Percentiles rank a stretch among this genome's conserved stretches.
phyloP scores from a whole-genome alignment of 225 moss, liverwort and hornwort species.

The Polytrichum formosum region DNA sequence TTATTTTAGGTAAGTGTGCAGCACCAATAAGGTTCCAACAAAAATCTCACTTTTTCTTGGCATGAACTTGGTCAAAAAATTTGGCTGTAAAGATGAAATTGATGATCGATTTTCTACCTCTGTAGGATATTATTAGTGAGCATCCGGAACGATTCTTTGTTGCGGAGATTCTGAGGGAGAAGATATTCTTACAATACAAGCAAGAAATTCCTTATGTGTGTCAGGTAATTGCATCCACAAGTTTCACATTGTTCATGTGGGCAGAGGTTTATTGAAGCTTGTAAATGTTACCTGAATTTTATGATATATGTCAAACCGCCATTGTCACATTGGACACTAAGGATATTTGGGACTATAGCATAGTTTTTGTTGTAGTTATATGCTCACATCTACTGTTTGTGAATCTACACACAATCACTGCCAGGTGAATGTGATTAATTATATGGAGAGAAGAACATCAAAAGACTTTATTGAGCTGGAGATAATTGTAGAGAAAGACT shows the following conservation, averaged over 20 bases:
- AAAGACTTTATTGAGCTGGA: conserved; percentile 91
- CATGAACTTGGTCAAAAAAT: too few species aligned
- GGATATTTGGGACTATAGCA: too few species aligned
- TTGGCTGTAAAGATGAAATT: too few species aligned
- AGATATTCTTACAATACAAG: conserved; percentile 81
- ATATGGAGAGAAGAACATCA: conserved; percentile 57
- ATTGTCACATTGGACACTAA: too few species aligned
- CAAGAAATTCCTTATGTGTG: conserved; percentile 91
- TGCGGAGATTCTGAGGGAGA: conserved; percentile 80
- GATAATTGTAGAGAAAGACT: conserved; percentile 79
- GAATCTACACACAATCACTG: conserved; percentile 1
- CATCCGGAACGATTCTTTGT: conserved; percentile 91
- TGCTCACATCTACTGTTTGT: neutral
- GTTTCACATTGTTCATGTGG: neutral
- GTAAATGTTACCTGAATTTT: too few species aligned
- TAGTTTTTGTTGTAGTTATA: too few species aligned
- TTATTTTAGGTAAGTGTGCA: too few species aligned
- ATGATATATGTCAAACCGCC: too few species aligned
- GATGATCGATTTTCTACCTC: too few species aligned
- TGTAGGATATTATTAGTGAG: conserved; percentile 87
- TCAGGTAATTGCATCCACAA: conserved; percentile 45
- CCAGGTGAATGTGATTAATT: conserved; percentile 84
- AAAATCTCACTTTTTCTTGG: too few species aligned
- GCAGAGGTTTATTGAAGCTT: too few species aligned
- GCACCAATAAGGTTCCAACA: too few species aligned